Evolutionary conservation across 768 basidiomycete species (phyloP), one percentile per base, ranked within the genome.

Genomic region (button mushroom (Agaricus bisporus)): DNA sequence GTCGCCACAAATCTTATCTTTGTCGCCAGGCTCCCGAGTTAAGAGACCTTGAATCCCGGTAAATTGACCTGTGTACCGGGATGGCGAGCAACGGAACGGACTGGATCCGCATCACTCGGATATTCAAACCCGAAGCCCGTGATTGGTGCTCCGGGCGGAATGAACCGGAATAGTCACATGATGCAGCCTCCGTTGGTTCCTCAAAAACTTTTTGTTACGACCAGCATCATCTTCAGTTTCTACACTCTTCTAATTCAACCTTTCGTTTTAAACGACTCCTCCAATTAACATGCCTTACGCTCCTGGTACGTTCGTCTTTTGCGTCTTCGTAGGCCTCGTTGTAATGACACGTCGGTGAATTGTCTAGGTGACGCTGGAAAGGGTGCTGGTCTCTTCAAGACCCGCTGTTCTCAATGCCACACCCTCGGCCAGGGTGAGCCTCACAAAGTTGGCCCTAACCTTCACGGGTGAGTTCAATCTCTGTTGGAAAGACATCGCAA

Each of bases 321-420:
- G n/a, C 5, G 20, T 11, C 20, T 41, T 8, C 15, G 28, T n/a
- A 26, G 52, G 41, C 14, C n/a, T 53, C 12, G 17, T 15, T 25
- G 51, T 22, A n/a, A 28, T 52, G 50, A 49, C 48, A 17, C 7
- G 38, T 35, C 17, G 35, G 8, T 17, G n/a, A n/a, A 17, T 48
- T 43, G 49, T 44, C 10, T 61, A 70, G 95, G 95, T 83, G 91
- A 97, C 76, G 70, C 87, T 65, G 63, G 64, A 53, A 97, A 95
- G 81, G 95, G 95, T 73, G 94, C 95, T 67, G 74, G 77, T 66
- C 87, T 97, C 70, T 98, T 98, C 87, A 95, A 94, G 79, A 94
- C 93, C 56, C 88, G 94, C 54, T 94, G 90, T 64, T 86, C 88
- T 39, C 92, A 97, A 68, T 98, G 95, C 74, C 95, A 98, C 71